Conservation (phyloP, 2,329 filamentous ascomycete species). For the Pseudopithomyces maydicus region DNA sequence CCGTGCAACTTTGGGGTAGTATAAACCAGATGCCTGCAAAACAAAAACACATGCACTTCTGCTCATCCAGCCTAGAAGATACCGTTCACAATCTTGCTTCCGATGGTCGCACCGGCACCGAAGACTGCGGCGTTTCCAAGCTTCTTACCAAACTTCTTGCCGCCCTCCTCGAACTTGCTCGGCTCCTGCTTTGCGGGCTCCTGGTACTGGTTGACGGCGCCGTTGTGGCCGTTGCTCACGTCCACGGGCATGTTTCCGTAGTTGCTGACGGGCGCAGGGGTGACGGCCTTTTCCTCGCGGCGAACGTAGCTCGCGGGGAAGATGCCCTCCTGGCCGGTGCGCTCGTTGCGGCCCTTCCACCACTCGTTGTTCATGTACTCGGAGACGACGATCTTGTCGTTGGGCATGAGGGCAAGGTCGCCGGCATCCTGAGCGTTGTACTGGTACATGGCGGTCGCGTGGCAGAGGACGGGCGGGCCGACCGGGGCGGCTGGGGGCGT, state of each 20-base stretch:
- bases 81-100: conserved; percentile 85
- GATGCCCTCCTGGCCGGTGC: conserved; percentile 85
- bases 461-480: conserved; percentile 63
- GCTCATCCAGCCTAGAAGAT: conserved; percentile 68
- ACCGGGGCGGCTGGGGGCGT: conserved; percentile 56
- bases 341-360: conserved; percentile 89
- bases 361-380: conserved; percentile 98
- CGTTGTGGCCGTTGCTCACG: conserved; percentile 55
- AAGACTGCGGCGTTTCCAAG: conserved; percentile 85
- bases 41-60: background rate
- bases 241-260: conserved; percentile 77
- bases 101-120: conserved; percentile 89
- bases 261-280: conserved; percentile 59
- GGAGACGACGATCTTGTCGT: conserved; percentile 78
- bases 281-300: conserved; percentile 65
- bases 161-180: conserved; percentile 72
- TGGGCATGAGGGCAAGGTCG: conserved; percentile 79
- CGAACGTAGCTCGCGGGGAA: conserved; percentile 91
- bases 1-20: background rate
- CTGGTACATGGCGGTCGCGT: conserved; percentile 81
- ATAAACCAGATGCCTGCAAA: background rate
- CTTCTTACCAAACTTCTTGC: conserved; percentile 98
- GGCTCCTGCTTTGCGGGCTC: conserved; percentile 49
- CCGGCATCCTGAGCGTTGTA: conserved; percentile 81
- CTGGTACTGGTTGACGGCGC: conserved; percentile 11